Evolutionary conservation across 805 yeast species (phyloP).

Genomic region (Dipodascopsis tothii): DNA sequence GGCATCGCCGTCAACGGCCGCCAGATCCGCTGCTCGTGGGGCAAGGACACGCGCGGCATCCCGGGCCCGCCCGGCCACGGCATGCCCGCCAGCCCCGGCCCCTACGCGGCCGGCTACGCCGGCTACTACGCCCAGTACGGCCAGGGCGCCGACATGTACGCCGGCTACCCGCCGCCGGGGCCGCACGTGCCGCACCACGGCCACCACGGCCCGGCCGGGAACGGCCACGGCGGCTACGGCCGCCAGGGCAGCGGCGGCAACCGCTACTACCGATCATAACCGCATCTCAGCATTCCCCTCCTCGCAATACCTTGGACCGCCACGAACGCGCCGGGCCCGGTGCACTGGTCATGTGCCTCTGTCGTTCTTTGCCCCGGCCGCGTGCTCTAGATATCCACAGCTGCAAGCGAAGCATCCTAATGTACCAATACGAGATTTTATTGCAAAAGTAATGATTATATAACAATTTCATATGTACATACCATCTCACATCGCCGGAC

Average conservation of each 20-base stretch:
- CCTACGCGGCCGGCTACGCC: not conserved
- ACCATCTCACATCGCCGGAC: not conserved
- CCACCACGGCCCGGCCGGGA: not conserved
- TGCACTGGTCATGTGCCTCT: no score
- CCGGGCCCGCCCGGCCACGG: not conserved
- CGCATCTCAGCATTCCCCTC: no score
- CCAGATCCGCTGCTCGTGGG: slow-evolving; percentile 81
- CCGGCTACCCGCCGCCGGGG: not conserved
- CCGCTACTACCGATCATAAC: not conserved
- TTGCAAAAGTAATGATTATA: not conserved
- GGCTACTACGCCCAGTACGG: not conserved
- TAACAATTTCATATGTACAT: not conserved
- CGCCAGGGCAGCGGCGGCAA: not conserved
- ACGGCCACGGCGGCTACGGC: not conserved
- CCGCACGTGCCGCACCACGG: not conserved
- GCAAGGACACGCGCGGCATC: slow-evolving; percentile 42
- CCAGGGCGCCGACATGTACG: not conserved
- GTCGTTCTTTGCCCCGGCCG: no score
- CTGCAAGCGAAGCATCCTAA: not conserved
- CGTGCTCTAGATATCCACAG: not conserved
- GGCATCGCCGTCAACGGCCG: slow-evolving; percentile 65
- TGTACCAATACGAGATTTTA: not conserved
- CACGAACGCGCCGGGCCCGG: no score
- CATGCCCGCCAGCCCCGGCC: not conserved
- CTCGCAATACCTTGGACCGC: no score